These are phyloP conservation scores for Penicillium cosmopolitanum DNA, from an alignment of 495 filamentous ascomycete genomes.

Conservation along the genomic window DNA sequence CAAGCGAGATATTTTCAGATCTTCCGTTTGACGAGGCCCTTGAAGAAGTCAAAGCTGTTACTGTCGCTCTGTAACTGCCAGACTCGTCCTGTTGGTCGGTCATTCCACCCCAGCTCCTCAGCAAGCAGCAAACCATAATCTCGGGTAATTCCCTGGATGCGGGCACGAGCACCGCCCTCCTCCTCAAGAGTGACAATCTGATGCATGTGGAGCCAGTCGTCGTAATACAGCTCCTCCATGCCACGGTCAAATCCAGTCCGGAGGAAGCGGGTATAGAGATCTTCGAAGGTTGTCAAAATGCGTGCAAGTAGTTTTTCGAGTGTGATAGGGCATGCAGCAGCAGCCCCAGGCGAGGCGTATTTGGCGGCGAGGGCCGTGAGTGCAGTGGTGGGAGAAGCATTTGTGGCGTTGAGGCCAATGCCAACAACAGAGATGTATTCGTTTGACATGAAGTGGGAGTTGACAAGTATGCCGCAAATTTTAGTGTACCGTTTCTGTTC, in stretches of 20 bases:
- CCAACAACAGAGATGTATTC: conserved; percentile 88
- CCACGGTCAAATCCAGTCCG: conserved; percentile 68
- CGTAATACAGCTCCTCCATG: conserved; percentile 81
- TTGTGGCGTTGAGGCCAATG: conserved; percentile 87
- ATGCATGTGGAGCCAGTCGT: conserved; percentile 84
- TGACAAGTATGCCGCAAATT: conserved; percentile 91
- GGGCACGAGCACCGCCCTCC: conserved; percentile 74
- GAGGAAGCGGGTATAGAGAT: conserved; percentile 74
- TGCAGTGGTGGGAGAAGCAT: conserved; percentile 83
- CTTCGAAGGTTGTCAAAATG: conserved; percentile 79
- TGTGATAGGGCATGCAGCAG: conserved; percentile 55
- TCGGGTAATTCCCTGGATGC: conserved; percentile 85
- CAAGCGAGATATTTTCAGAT: conserved; percentile 27
- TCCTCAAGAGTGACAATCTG: conserved; percentile 90
- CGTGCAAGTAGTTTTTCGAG: conserved; percentile 84
- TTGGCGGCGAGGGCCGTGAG: conserved; percentile 68
- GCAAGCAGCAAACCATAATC: conserved; percentile 86
- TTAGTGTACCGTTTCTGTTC: conserved; percentile 74
- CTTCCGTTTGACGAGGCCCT: conserved; percentile 83
- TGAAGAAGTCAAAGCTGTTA: conserved; percentile 99
- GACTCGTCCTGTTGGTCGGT: conserved; percentile 72
- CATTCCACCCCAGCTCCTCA: conserved; percentile 77
- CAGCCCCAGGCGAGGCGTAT: conserved; percentile 31
- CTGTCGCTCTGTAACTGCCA: conserved; percentile 92
- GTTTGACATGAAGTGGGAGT: conserved; percentile 76